A percentile compares a stretch with the other conserved stretches of the same genome.
Evolutionary conservation across 192 early-diverging fungal genomes (phyloP).

Genomic region (Dimargaris cristalligena): DNA sequence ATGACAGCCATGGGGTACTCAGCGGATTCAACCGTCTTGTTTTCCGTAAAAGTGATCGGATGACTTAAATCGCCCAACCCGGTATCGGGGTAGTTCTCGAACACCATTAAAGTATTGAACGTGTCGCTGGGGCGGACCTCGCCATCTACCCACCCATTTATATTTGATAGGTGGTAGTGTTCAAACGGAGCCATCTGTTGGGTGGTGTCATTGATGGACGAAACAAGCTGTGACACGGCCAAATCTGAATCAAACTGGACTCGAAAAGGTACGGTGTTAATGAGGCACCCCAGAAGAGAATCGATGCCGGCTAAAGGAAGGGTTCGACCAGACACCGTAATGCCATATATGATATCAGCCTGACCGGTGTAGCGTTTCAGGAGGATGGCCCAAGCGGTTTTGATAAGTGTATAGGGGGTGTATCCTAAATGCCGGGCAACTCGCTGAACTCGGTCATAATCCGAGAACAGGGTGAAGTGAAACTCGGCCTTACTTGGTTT

Average conservation of each 20-base stretch:
- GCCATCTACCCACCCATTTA: not conserved
- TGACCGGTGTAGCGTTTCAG: not conserved
- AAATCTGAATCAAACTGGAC: not conserved
- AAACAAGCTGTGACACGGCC: not conserved
- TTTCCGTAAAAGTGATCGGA: not conserved
- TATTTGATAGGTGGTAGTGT: not conserved
- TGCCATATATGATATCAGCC: not conserved
- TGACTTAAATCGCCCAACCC: not conserved
- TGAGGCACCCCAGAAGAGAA: not conserved
- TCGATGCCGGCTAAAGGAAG: not conserved
- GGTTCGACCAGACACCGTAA: not conserved
- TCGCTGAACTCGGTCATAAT: too few species aligned
- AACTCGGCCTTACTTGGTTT: too few species aligned
- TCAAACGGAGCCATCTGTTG: not conserved
- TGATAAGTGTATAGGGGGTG: not conserved
- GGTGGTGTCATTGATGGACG: not conserved
- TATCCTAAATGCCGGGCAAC: too few species aligned
- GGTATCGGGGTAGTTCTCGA: not conserved
- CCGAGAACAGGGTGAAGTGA: too few species aligned
- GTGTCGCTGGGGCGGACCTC: not conserved
- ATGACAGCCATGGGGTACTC: not conserved
- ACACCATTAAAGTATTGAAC: not conserved
- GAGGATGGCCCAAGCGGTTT: not conserved
- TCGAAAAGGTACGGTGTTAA: not conserved
- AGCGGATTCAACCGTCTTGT: not conserved